phyloP scores from a whole-genome alignment of 768 basidiomycete genomes.

The Pulveroboletus sp. region DNA sequence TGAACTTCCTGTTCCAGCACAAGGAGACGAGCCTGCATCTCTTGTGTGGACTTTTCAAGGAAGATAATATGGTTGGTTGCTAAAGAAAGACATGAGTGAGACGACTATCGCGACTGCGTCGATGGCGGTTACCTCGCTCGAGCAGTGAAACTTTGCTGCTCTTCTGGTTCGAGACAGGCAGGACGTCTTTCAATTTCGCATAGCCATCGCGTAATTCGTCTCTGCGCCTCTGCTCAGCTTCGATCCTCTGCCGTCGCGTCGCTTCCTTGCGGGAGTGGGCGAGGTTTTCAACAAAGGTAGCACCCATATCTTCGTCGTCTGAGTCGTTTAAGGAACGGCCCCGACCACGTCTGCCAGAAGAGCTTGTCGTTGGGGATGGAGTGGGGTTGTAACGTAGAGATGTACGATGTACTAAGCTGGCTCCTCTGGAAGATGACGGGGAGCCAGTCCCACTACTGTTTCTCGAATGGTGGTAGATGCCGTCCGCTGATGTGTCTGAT shows the following conservation, averaged over 20 bases:
- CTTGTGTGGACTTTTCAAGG: conserved; percentile 68
- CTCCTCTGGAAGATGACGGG: conserved; percentile 70
- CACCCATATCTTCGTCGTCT: conserved; percentile 72
- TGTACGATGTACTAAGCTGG: conserved; percentile 71
- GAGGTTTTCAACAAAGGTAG: conserved; percentile 61
- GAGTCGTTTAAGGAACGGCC: conserved; percentile 69
- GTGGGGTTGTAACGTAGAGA: conserved; percentile 73
- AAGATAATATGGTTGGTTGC: conserved; percentile 76
- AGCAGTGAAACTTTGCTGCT: conserved; percentile 85
- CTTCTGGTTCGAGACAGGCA: conserved; percentile 86
- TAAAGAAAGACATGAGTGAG: conserved; percentile 29
- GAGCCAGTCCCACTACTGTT: conserved; percentile 74
- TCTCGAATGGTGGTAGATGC: conserved; percentile 67
- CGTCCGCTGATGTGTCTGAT: conserved; percentile 85
- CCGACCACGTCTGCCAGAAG: conserved; percentile 60
- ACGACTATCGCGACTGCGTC: background rate
- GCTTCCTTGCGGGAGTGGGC: conserved; percentile 80
- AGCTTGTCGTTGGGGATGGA: conserved; percentile 70
- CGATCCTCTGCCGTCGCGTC: conserved; percentile 77
- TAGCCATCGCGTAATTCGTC: conserved; percentile 90
- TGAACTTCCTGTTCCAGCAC: conserved; percentile 64
- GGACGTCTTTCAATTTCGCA: conserved; percentile 79
- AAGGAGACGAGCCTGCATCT: conserved; percentile 63
- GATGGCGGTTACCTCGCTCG: conserved; percentile 64
- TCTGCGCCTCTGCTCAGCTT: conserved; percentile 84